Evolutionary conservation across 2,329 filamentous ascomycete species (phyloP), one percentile per base, ranked within the genome.

Genomic region (Ascosphaera aggregata): DNA sequence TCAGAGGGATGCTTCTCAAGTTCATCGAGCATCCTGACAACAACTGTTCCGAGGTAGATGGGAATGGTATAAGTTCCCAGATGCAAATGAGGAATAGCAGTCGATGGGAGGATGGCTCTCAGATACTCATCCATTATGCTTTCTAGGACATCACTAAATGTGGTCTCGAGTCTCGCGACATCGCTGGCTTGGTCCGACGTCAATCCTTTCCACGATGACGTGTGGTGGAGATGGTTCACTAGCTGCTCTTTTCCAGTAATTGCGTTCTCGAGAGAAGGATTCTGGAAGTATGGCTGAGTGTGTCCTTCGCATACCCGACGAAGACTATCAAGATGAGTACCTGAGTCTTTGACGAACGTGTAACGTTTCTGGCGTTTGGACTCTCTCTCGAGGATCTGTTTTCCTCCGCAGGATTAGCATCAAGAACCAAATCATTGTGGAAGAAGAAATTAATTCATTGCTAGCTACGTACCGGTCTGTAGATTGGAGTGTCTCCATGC

Each of bases 201-300:
- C 4, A 51, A 40, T n/a, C 46, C 47, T 36, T 43, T 48, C 49
- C 48, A 51, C 18, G 39, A 27, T 13, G 22, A 27, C 7, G 22
- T 27, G 22, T 27, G 22, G 7, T 27, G 22, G 7, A 27, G 7
- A 7, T 27, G 22, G 7, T 27, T 27, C 22, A 27, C 22, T 27
- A 7, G 22, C 13, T 27, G 22, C 7, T 7, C 22, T 27, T 27
- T 27, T 27, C 22, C 22, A 7, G 7, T 13, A 7, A 13, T 7
- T 13, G 7, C 7, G 13, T 27, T 41, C 24, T 40, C 45, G 18
- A 36, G 38, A 9, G 42, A 27, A 7, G 22, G 22, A 7, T 27
- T 7, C 22, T 27, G 22, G 22, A 13, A 7, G 22, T 27, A 27
- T 13, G 13, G 7, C 22, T 27, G 7, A 7, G 22, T 27, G 13